These are phyloP conservation scores for Didymosphaeria variabile DNA, from an alignment of 2,329 filamentous ascomycete genomes.

Conservation along the genomic window DNA sequence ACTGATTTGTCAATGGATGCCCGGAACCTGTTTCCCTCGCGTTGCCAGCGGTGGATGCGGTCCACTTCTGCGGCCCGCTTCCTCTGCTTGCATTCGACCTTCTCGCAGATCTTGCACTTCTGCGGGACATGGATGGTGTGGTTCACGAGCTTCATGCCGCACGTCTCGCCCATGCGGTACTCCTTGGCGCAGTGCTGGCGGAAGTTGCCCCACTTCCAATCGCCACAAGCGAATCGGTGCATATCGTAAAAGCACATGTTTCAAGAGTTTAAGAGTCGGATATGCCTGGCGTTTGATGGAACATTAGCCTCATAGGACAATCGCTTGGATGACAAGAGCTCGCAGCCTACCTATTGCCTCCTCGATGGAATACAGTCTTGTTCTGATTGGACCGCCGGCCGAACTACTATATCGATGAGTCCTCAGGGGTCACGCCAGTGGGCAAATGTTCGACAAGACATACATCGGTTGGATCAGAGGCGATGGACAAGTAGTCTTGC, in stretches of 20 bases:
- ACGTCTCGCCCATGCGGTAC: constrained; percentile 95
- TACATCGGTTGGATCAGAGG: constrained; percentile 47
- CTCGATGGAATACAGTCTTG: constrained; percentile 29
- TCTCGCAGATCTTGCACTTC: constrained; percentile 85
- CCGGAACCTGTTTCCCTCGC: constrained; percentile 69
- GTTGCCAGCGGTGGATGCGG: constrained; percentile 79
- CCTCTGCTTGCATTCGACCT: constrained; percentile 85
- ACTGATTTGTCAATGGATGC: constrained; percentile 72
- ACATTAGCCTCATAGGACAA: constrained; percentile 39
- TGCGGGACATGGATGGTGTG: constrained; percentile 70
- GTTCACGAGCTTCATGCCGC: constrained; percentile 90
- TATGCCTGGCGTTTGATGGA: constrained; percentile 34
- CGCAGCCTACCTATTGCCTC: constrained; percentile 41
- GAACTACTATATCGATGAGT: constrained; percentile 37
- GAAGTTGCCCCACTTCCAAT: constrained; percentile 96
- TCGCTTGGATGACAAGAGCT: constrained; percentile 40
- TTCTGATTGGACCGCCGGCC: constrained; percentile 35
- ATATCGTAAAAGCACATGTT: constrained; percentile 97
- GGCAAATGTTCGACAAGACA: constrained; percentile 33
- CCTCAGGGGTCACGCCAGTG: constrained; percentile 36
- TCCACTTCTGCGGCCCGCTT: constrained; percentile 77
- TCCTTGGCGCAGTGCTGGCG: constrained; percentile 92
- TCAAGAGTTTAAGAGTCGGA: constrained; percentile 44
- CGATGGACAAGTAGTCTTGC: constrained; percentile 23
- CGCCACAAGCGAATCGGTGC: constrained; percentile 83